Percentiles rank a stretch among this genome's conserved stretches.
These are phyloP conservation scores for Nemophila menziesii DNA, from an alignment of 257 asterid species.

Conservation along the genomic window DNA sequence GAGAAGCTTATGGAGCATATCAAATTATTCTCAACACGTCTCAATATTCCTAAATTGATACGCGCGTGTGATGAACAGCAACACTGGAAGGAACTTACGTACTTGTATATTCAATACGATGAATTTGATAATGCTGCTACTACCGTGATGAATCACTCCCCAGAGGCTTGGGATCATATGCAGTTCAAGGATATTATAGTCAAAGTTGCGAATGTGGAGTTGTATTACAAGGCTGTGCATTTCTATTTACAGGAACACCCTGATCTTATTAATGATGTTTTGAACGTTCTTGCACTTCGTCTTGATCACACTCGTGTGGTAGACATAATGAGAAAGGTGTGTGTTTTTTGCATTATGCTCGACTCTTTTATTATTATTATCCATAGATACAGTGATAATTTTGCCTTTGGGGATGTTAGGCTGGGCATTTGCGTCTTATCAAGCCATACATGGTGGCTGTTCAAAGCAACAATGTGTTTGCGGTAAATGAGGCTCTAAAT, in stretches of 20 bases:
- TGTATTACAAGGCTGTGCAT: conserved; percentile 99
- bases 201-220: conserved; percentile 97
- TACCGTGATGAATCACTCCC: conserved; percentile 98
- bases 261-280: conserved; percentile 84
- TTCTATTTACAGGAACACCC: conserved; percentile 99
- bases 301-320: conserved; percentile 96
- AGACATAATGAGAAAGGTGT: conserved; percentile 95
- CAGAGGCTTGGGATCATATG: conserved; percentile 99
- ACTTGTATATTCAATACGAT: conserved; percentile 82
- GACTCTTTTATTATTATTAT: background rate
- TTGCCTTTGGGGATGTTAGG: conserved; percentile 36
- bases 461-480: conserved; percentile 95
- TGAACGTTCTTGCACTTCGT: conserved; percentile 95
- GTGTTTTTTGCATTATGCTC: conserved; percentile 7
- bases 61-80: conserved; percentile 99
- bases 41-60: conserved; percentile 92
- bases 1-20: conserved; percentile 99
- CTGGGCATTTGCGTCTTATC: conserved; percentile 85
- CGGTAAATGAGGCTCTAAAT: conserved; percentile 93
- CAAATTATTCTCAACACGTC: conserved; percentile 88
- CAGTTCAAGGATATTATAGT: conserved; percentile 92
- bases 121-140: conserved; percentile 99
- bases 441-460: conserved; percentile 99
- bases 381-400: conserved; percentile 11
- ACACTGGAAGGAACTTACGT: conserved; percentile 94